Evolutionary conservation across 2,329 filamentous ascomycete species (phyloP).

Genomic region (Aciculosporium take): DNA sequence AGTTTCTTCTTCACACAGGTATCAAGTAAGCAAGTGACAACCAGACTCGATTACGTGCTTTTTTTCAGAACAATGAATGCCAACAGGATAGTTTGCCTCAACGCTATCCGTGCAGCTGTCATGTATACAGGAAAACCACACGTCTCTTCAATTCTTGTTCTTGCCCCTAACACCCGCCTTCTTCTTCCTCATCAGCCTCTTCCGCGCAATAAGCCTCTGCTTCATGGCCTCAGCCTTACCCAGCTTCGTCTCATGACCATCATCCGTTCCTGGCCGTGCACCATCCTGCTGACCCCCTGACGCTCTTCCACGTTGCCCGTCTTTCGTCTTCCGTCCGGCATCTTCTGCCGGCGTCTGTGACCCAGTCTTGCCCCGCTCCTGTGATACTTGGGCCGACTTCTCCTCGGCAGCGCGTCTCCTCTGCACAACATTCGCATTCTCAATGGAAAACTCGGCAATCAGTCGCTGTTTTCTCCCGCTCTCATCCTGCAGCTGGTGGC

Average conservation of each 20-base stretch:
- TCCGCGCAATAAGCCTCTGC: constrained; percentile 74
- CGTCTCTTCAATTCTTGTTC: constrained; percentile 1
- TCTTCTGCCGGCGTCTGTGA: not conserved
- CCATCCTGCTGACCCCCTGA: not conserved
- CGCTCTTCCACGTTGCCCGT: not conserved
- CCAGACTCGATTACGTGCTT: too few species aligned
- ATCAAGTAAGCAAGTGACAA: too few species aligned
- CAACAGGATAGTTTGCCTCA: too few species aligned
- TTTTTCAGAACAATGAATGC: too few species aligned
- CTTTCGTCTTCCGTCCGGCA: not conserved
- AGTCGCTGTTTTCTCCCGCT: constrained; percentile 74
- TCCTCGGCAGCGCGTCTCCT: constrained; percentile 38
- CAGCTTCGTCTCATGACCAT: constrained; percentile 15
- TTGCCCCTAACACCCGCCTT: constrained; percentile 28
- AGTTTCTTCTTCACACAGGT: too few species aligned
- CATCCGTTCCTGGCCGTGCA: constrained; percentile 16
- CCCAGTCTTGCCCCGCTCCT: constrained; percentile 22
- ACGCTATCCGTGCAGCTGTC: not conserved
- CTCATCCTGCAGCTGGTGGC: constrained; percentile 44
- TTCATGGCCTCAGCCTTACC: constrained; percentile 28
- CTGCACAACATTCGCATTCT: constrained; percentile 91
- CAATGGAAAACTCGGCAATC: constrained; percentile 94
- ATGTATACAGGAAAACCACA: not conserved
- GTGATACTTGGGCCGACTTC: constrained; percentile 17
- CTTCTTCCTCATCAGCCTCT: constrained; percentile 65